Base-by-base conservation (phyloP, 2,329 filamentous ascomycete species). In the Fragosphaeria purpurea region DNA sequence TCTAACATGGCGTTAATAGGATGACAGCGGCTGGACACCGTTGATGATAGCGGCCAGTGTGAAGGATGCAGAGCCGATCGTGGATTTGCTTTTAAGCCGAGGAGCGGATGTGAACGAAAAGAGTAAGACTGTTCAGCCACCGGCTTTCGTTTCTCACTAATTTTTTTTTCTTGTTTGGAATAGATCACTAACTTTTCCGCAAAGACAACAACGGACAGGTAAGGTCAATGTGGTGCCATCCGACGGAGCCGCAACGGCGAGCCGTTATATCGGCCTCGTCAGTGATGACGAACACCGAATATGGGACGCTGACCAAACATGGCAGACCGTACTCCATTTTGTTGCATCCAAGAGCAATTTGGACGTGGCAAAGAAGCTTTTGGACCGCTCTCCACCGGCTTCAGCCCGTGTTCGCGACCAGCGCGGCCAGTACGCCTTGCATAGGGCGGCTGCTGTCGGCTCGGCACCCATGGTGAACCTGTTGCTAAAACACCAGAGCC, bases 381-480 rank as follows among this genome's bases (percentile, higher is more conserved):
- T 98, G 40, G 74, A 77, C 13, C 75, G 82, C 59, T 85, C 86
- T 52, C 74, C 76, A 0, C 70, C 77, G 1, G 91, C 88, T 10
- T 88, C 84, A 5, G 80, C 89, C 1, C 75, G 91, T 32, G 76
- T 90, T 3, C 87, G 87, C 56, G 93, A 98, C 64, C 86, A 80
- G 61, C 79, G 89, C 34, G 87, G 88, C n/a, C 91, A 96, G 63
- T 81, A 96, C 51, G 79, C 94, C 6, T 76, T 98, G 32, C 94
- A 98, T 67, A 82, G 93, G 13, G 93, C 93, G 4, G 91, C 93
- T 0, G 91, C 93, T 3, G 80, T 89, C 4, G 94, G 94, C 6
- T 91, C 85, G 4, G 79, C 85, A n/a, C 89, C 91, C 5, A 88
- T 98, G 70, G 75, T 95, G 45, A 85, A 82, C 59, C 69, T 95